phyloP scores from a whole-genome alignment of 345 rosid species.

The Cardamine resedifolia region DNA sequence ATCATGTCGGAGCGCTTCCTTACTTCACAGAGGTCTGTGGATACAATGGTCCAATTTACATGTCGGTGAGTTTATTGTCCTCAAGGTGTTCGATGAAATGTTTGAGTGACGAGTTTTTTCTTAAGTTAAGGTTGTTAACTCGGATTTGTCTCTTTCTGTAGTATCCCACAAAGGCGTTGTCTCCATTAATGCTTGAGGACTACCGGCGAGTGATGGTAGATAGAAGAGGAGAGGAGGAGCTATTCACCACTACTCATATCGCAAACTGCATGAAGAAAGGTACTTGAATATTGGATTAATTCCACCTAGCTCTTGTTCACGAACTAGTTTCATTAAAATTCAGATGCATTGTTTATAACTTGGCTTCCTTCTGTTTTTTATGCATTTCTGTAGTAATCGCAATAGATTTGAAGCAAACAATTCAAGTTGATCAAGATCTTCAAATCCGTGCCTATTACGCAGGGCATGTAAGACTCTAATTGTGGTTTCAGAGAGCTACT shows the following conservation, averaged over 20 bases:
- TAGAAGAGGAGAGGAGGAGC: slow-evolving; percentile 90
- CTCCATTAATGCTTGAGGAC: slow-evolving; percentile 93
- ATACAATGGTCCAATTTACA: slow-evolving; percentile 76
- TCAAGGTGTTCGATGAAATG: slow-evolving; percentile 45
- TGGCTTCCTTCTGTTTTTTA: neutral
- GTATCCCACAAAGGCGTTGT: slow-evolving; percentile 95
- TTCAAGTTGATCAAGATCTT: slow-evolving; percentile 88
- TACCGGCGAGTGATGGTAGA: slow-evolving; percentile 85
- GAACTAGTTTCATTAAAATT: neutral
- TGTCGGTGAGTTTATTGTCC: slow-evolving; percentile 67
- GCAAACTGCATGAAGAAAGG: slow-evolving; percentile 83
- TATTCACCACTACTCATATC: slow-evolving; percentile 73
- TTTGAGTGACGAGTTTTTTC: neutral
- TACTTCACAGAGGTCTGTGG: slow-evolving; percentile 97
- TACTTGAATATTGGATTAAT: slow-evolving; percentile 10
- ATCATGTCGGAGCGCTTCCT: slow-evolving; percentile 92
- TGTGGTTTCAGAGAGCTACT: neutral
- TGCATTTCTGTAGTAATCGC: slow-evolving; percentile 57
- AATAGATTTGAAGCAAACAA: slow-evolving; percentile 87
- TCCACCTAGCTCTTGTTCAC: neutral
- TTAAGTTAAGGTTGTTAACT: neutral
- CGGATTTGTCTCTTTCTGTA: slow-evolving; percentile 36
- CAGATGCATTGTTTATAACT: slow-evolving; percentile 16
- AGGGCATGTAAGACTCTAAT: slow-evolving; percentile 73
- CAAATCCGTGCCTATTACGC: slow-evolving; percentile 94